phyloP scores from a whole-genome alignment of 768 basidiomycete genomes.

The Tricholoma saponaceum region DNA sequence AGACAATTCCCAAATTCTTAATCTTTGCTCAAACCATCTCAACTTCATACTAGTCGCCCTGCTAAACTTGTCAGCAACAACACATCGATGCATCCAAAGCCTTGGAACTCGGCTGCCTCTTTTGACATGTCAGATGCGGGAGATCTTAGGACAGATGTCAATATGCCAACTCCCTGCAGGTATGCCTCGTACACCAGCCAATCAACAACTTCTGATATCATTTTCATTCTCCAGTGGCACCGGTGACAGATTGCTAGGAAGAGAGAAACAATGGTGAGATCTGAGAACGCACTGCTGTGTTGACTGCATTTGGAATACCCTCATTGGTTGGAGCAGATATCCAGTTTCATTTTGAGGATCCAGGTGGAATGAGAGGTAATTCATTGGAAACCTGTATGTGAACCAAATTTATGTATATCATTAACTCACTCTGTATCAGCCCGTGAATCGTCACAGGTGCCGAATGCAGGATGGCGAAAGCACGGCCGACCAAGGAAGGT shows the following conservation, averaged over 20 bases:
- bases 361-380: not conserved
- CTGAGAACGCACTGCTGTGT: not conserved
- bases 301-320: not conserved
- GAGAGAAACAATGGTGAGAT: not conserved
- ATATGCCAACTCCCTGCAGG: not conserved
- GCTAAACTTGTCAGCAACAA: too few relatives aligned
- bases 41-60: too few relatives aligned
- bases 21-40: too few relatives aligned
- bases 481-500: not conserved
- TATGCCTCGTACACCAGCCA: not conserved
- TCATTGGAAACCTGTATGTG: not conserved
- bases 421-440: not conserved
- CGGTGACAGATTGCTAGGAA: not conserved
- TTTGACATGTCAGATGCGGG: too few relatives aligned
- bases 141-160: too few relatives aligned
- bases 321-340: not conserved
- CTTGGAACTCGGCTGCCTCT: too few relatives aligned
- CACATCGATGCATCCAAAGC: too few relatives aligned
- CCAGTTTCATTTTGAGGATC: not conserved
- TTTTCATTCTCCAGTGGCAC: not conserved
- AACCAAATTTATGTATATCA: not conserved
- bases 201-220: not conserved
- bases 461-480: not conserved
- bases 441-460: not conserved
- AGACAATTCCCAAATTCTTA: too few relatives aligned